Conservation (phyloP, 2,329 filamentous ascomycete species). For the Botryosphaeria dothidea region DNA sequence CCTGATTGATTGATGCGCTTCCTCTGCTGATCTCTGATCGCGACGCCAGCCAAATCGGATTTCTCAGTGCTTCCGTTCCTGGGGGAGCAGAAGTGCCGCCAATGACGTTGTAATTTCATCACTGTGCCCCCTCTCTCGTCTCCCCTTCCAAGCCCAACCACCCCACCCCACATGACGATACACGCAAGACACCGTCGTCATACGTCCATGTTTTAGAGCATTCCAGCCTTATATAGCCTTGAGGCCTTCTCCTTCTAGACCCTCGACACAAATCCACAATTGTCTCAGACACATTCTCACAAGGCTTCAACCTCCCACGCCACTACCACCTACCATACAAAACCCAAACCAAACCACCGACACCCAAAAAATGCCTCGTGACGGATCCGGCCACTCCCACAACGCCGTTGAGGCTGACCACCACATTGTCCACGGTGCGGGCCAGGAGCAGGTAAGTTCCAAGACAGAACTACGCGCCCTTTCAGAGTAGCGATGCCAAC, state of each 20-base stretch:
- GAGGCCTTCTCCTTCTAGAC: background rate
- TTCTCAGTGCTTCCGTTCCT: background rate
- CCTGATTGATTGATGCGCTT: background rate
- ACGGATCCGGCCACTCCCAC: conserved; percentile 51
- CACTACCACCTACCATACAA: background rate
- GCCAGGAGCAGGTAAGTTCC: conserved; percentile 20
- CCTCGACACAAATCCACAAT: background rate
- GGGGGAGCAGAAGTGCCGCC: background rate
- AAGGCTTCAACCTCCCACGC: background rate
- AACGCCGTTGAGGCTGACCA: conserved; percentile 47
- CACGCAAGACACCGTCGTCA: background rate
- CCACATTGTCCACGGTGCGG: conserved; percentile 49
- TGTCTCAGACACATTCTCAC: background rate
- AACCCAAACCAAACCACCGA: background rate
- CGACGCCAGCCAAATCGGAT: background rate
- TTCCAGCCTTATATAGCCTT: background rate
- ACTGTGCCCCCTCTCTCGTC: background rate
- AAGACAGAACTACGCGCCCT: background rate
- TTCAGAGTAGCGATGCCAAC: background rate
- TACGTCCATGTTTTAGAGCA: background rate
- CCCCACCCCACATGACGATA: conserved; percentile 3
- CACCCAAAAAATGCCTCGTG: conserved; percentile 48
- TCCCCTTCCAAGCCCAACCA: background rate
- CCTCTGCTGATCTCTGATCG: background rate
- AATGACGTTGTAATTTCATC: conserved; percentile 1